Base-by-base conservation (phyloP, 148 eudicot genomes). In the Chenopodium formosanum region DNA sequence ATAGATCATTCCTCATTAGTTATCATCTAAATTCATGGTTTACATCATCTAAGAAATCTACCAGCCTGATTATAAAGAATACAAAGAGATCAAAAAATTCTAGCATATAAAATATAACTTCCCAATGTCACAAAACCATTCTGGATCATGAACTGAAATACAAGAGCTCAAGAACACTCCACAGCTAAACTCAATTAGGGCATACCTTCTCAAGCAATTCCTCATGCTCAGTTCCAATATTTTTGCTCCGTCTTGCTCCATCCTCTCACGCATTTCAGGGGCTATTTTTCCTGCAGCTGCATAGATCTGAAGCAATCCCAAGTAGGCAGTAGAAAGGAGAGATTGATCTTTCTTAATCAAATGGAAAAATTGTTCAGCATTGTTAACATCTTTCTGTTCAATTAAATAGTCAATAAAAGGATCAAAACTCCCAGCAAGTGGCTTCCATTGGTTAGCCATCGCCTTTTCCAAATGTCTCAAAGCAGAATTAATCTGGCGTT, bases 391-490 rank as follows among this genome's bases (percentile, higher is more conserved):
- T 79, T 80, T 88, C 88, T 88, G 83, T 80, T 79, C 71, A 82
- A 82, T 84, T 25, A 89, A 84, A 76, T 83, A 80, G 66, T 81
- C 70, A 25, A 89, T 58, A 44, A 89, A 81, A 19, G 76, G 20
- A 53, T 53, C 77, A 2, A 91, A 52, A 47, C n/a, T 83, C 7
- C 78, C 83, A 14, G 79, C 23, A 17, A 0, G 23, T 9, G 79
- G 90, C 48, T 76, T 64, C 94, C 93, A 89, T 68, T 82, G 65
- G 53, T 76, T 77, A 65, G 79, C 68, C 56, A 81, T 31, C 14
- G 91, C 97, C 62, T 76, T 79, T 85, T 92, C 88, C 81, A 95
- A 32, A 80, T 85, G 87, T 82, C 70, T 81, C 29, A 92, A 44
- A 40, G 91, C 96, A 32, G 77, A 70, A 68, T 86, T 79, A 47